Evolutionary conservation across 2,329 filamentous ascomycete species (phyloP).

Genomic region (Daldinia sp.): DNA sequence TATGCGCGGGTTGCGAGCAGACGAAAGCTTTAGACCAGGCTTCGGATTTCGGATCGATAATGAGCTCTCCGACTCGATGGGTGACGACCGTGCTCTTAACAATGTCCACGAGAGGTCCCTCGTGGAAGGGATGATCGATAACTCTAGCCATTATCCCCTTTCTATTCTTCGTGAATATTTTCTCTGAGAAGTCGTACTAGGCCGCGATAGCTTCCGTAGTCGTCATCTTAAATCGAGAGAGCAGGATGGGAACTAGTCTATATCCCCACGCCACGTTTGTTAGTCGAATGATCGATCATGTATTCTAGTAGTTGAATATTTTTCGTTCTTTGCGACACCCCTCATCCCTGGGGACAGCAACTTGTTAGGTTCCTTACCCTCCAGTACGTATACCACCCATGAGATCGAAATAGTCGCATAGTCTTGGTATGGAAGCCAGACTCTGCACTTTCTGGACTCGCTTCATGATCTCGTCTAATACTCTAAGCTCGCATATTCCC

Average conservation of each 20-base stretch:
- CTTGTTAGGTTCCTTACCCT: constrained; percentile 38
- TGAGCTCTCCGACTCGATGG: constrained; percentile 22
- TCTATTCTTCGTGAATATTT: constrained; percentile 48
- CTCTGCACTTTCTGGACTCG: constrained; percentile 38
- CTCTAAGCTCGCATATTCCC: constrained; percentile 48
- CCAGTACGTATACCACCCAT: constrained; percentile 52
- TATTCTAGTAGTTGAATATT: neutral
- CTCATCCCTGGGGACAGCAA: neutral
- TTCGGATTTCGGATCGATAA: constrained; percentile 32
- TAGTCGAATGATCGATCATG: constrained; percentile 5
- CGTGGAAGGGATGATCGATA: constrained; percentile 44
- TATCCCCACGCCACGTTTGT: constrained; percentile 1
- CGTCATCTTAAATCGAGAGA: constrained; percentile 55
- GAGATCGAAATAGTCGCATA: constrained; percentile 51
- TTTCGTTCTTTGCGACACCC: neutral
- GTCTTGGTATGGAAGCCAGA: constrained; percentile 42
- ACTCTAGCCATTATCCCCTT: constrained; percentile 11
- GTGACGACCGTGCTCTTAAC: constrained; percentile 39
- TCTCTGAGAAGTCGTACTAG: constrained; percentile 50
- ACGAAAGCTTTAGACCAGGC: constrained; percentile 42
- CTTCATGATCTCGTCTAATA: constrained; percentile 48
- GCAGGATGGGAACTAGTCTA: constrained; percentile 58
- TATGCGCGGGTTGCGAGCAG: constrained; percentile 36
- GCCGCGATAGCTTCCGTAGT: constrained; percentile 53
- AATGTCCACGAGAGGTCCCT: constrained; percentile 45